Evolutionary conservation across 2,329 filamentous ascomycete genomes (phyloP), one percentile per base, ranked within the genome.

Genomic region (Colletotrichum sp.): DNA sequence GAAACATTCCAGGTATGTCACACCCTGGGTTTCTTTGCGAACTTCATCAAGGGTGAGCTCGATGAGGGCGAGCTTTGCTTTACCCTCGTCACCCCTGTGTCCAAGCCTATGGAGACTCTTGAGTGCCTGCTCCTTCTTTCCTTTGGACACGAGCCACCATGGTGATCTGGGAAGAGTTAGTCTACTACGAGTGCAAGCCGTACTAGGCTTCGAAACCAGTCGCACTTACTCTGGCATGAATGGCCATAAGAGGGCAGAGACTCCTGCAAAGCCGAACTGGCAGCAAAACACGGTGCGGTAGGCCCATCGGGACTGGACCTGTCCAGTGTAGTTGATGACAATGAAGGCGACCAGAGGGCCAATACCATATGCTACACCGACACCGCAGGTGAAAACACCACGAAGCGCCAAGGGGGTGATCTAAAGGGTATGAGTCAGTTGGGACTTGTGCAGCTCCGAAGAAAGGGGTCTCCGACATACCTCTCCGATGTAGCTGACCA

Each of bases 1-100:
- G 79, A 87, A 86, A 75, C 85, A 86, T 71, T 87, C 85, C 3
- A 83, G 32, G 66, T 85, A 87, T 0, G 82, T 85, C 3, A 80
- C 83, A 5, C 84, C 83, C 30, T 83, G 82, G 0, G 82, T 85
- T 71, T 87, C 84, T 48, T 71, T 66, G 60, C 78, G 79, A 32
- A 84, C 77, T 62, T 84, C 76, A 16, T 85, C 80, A 6, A 86
- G 80, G 1, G 83, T 85, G 21, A 78, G 77, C 52, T 81, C 78
- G 38, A 81, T 82, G 7, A 74, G 78, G 26, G 82, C 78, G 13
- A 84, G 80, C 21, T 83, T 78, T 43, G 81, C 81, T 13, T 80
- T 71, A 7, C 81, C 82, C 3, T 82, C 76, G 2, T 80, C 78
- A 15, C 78, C 79, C 6, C 38, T 74, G 61, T 79, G 73, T 18